phyloP scores from a whole-genome alignment of 1,139 yeast genomes.

The Hansenula sp. region DNA sequence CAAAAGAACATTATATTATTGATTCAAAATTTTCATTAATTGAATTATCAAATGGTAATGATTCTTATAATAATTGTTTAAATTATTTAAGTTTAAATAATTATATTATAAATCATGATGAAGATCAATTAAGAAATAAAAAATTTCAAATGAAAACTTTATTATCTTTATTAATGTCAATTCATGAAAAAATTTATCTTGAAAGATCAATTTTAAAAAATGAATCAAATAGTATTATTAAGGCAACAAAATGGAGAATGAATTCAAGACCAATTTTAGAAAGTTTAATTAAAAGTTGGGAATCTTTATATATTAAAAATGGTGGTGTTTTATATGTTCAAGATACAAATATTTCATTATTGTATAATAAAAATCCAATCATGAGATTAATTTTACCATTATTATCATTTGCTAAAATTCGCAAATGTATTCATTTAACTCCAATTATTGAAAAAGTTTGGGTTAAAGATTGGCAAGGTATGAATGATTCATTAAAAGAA shows the following conservation, averaged over 20 bases:
- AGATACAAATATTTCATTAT: constrained; percentile 41
- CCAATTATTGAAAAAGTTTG: constrained; percentile 55
- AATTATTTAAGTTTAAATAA: constrained; percentile 42
- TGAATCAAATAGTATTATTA: constrained; percentile 31
- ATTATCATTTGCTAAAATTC: constrained; percentile 57
- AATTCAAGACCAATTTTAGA: constrained; percentile 53
- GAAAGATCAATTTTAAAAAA: constrained; percentile 36
- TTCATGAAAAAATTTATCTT: constrained; percentile 64
- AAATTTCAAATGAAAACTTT: constrained; percentile 52
- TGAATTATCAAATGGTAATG: constrained; percentile 55
- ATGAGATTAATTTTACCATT: constrained; percentile 62
- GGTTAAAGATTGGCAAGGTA: constrained; percentile 58
- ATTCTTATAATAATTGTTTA: constrained; percentile 44
- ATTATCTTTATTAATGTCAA: constrained; percentile 61
- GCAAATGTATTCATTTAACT: constrained; percentile 54
- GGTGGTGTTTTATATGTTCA: constrained; percentile 57
- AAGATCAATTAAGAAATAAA: constrained; percentile 31
- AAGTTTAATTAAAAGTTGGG: constrained; percentile 59
- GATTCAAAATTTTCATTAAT: constrained; percentile 48
- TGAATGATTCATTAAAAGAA: constrained; percentile 48
- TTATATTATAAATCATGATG: constrained; percentile 29
- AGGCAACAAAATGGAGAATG: constrained; percentile 56
- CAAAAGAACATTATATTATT: constrained; percentile 29
- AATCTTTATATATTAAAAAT: constrained; percentile 49
- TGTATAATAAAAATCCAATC: constrained; percentile 46